phyloP scores from a whole-genome alignment of 2,329 filamentous ascomycete species.

The Colletotrichum limetticola region DNA sequence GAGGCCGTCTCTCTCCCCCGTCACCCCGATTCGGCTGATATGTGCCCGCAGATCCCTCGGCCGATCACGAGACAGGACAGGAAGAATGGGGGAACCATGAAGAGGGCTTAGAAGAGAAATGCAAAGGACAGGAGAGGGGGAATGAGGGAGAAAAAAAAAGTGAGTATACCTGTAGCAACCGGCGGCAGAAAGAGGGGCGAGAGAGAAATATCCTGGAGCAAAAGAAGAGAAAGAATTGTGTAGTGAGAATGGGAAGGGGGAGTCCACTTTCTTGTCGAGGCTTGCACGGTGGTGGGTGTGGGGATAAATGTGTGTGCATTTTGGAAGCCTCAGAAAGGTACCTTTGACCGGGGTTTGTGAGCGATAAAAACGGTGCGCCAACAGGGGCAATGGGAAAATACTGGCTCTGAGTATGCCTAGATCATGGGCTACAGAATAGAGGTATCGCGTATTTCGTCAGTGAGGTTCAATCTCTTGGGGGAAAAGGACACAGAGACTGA shows the following conservation, averaged over 20 bases:
- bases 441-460: neutral
- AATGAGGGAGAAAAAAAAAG: neutral
- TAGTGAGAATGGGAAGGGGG: conserved; percentile 23
- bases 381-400: neutral
- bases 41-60: conserved; percentile 17
- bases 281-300: conserved; percentile 31
- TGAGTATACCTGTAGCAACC: neutral
- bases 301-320: conserved; percentile 27
- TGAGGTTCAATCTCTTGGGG: neutral
- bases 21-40: conserved; percentile 27
- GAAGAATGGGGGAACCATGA: neutral
- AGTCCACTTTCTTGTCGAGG: conserved; percentile 32
- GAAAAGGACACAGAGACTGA: neutral
- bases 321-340: conserved; percentile 5
- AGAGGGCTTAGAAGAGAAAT: neutral
- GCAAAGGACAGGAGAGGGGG: neutral
- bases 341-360: conserved; percentile 17
- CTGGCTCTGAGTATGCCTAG: neutral
- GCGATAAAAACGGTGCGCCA: conserved; percentile 17
- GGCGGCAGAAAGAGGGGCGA: neutral
- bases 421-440: neutral
- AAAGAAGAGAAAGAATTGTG: conserved; percentile 31
- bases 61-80: conserved; percentile 10
- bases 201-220: neutral
- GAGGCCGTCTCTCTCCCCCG: too few relatives aligned